A percentile compares a stretch with the other conserved stretches of the same genome.
These are phyloP conservation scores for Leccinum subgranulosum DNA, from an alignment of 768 basidiomycete genomes.

Conservation along the genomic window DNA sequence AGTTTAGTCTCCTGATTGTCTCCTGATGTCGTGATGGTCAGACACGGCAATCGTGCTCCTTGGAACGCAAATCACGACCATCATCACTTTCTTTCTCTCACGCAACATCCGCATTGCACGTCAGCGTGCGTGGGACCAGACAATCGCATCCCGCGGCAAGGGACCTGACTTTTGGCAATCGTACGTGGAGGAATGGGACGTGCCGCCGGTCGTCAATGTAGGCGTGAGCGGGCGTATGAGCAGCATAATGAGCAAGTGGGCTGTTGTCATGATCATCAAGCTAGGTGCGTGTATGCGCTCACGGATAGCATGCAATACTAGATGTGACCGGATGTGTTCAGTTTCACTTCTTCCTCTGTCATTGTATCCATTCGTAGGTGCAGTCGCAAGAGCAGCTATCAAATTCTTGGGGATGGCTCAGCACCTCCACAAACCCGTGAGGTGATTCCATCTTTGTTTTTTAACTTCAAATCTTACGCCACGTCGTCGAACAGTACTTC, in stretches of 20 bases:
- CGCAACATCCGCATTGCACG: constrained; percentile 81
- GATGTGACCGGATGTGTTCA: constrained; percentile 19
- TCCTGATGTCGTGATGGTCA: constrained; percentile 23
- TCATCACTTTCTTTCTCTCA: constrained; percentile 80
- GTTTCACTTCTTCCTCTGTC: constrained; percentile 60
- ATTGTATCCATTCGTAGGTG: constrained; percentile 69
- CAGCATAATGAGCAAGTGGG: constrained; percentile 15
- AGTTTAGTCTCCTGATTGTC: neutral
- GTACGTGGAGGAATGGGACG: constrained; percentile 79
- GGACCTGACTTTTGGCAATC: constrained; percentile 79
- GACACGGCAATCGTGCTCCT: constrained; percentile 75
- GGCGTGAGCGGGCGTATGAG: constrained; percentile 19
- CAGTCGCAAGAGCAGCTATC: constrained; percentile 57
- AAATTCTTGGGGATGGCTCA: constrained; percentile 67
- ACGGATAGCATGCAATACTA: neutral
- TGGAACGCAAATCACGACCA: constrained; percentile 67
- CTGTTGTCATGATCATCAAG: constrained; percentile 15
- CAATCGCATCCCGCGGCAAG: constrained; percentile 80
- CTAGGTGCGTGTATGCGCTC: constrained; percentile 17
- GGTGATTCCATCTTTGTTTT: constrained; percentile 15
- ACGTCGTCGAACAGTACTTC: constrained; percentile 58
- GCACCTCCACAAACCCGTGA: constrained; percentile 64
- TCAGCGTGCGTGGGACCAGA: constrained; percentile 76
- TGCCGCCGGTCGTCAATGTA: constrained; percentile 45
- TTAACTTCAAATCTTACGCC: neutral